Evolutionary conservation across 257 asterid species (phyloP), one percentile per base, ranked within the genome.

Genomic region (Plantago major): DNA sequence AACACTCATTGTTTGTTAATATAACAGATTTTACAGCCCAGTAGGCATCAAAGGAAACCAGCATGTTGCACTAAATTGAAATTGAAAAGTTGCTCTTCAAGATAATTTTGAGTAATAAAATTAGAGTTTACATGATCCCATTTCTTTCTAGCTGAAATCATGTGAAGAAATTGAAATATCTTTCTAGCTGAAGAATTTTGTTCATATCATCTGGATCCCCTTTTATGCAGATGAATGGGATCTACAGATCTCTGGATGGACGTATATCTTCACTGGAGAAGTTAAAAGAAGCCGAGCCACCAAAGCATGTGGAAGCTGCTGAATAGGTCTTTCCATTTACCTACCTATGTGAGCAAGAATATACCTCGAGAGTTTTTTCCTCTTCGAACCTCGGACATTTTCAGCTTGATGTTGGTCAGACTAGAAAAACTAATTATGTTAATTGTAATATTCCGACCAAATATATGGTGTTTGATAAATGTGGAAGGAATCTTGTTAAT

Each of bases 231-330:
- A 60, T 82, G 69, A 81, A 74, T 71, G 65, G 68, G 53, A 65
- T 77, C 51, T 74, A 77, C 61, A 81, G 80, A 70, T 76, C 93
- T 26, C 77, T 90, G 71, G 95, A 89, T 64, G 80, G 76, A 48
- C 80, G 84, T 52, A 42, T 81, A 60, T 78, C 79, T 13, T 68
- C 80, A 58, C 48, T 89, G 76, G 97, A 89, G 76, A 79, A 83
- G 77, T 62, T 75, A 74, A 82, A 82, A 69, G 77, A 79, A 64
- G 87, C 46, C 3, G 86, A 86, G 70, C 79, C 75, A 19, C 71
- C 89, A 10, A 82, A 84, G 80, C 77, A 62, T n/a, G 80, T 50
- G 61, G 87, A 86, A 67, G 72, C 84, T 66, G 62, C 86, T n/a
- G 83, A 84, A 50, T 83, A 85, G 73, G 72, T 62, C 64, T 18